Evolutionary conservation across 768 basidiomycete genomes (phyloP), one percentile per base, ranked within the genome.

Genomic region (Termitomyces sp.): DNA sequence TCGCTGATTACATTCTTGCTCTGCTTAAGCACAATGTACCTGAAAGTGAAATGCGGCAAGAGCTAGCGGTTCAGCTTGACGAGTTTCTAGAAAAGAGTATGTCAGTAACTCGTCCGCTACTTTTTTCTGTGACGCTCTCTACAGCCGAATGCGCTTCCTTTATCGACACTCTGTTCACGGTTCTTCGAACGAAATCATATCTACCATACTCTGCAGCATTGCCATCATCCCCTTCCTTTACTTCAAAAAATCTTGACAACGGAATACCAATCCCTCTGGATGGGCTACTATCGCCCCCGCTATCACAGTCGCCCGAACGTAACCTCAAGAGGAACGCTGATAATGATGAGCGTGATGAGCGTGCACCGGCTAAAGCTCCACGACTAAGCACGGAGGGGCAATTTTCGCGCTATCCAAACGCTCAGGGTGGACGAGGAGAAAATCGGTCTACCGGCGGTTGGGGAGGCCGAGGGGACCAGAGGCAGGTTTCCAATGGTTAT

Each of bases 1-100:
- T 98, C 52, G 88, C 92, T 4, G 94, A 98, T 69, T 98, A 98
- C 70, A 88, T 98, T 64, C 83, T 97, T 49, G 96, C 96, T 16
- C 77, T 98, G 53, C 76, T 98, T 58, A 93, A 94, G 70, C 92
- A 95, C 69, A 92, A 92, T 72, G 88, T 87, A 1, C 79, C 89
- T 4, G 90, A 94, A 68, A 70, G 73, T 24, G 91, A 95, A 61
- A 87, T 98, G 81, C 80, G 89, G 62, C 84, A 84, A 63, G 90
- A 93, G 67, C 75, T 97, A 55, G 69, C 76, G 1, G 65, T 79
- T 0, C 92, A 97, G 68, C 78, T 98, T 54, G 88, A 88, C 54
- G 95, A 97, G 71, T 98, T 98, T 70, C 80, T 98, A 26, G 94
- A 96, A 75, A 88, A 90, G 74, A 89, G 94, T 91, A 58, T 59